Base-by-base conservation (phyloP, 2,329 filamentous ascomycete genomes). In the Penicillium verrucosum region DNA sequence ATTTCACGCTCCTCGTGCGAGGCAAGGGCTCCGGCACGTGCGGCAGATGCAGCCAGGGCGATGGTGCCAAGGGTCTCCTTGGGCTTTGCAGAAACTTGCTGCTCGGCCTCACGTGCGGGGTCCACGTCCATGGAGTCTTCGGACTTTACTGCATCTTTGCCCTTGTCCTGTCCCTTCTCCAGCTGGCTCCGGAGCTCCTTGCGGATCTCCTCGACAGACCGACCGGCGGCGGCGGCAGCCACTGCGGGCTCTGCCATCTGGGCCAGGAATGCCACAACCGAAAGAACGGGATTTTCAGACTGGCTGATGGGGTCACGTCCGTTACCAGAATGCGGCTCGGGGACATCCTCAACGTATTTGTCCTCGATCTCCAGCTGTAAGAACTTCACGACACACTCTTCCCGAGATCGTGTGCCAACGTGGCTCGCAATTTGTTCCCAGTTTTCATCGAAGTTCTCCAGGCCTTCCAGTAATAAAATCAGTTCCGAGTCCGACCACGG, bases 1-100 rank as follows among this genome's bases (percentile, higher is more conserved):
- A 97, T 94, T 75, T 97, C 92, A 56, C 95, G 89, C 75, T 99
- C 94, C 74, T 97, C 93, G 66, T 97, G 92, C 3, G 93, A 97
- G 29, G 93, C 92, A 34, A 99, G 85, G 4, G 89, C 94, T 8
- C 89, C 89, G 1, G 92, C 85, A 59, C 94, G 89, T 2, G 90
- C 92, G 12, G 92, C 92, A 60, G 93, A 89, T 9, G 92, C 85
- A 18, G 90, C 92, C 48, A 99, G 83, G 2, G 92, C 91, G 55
- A 96, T 87, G 30, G 87, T 92, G 7, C 91, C 85, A 60, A 68
- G 76, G 64, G 60, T 78, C 74, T 60, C 76, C 82, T 32, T 82
- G 77, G 30, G 74, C 59, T 81, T 59, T 67, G 79, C 55, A 16
- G 63, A 43, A 29, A 29, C 47, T 27, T 64, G 57, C 27, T 70